Base-by-base conservation (phyloP, 2,329 filamentous ascomycete species). In the Colletotrichum australisinense region DNA sequence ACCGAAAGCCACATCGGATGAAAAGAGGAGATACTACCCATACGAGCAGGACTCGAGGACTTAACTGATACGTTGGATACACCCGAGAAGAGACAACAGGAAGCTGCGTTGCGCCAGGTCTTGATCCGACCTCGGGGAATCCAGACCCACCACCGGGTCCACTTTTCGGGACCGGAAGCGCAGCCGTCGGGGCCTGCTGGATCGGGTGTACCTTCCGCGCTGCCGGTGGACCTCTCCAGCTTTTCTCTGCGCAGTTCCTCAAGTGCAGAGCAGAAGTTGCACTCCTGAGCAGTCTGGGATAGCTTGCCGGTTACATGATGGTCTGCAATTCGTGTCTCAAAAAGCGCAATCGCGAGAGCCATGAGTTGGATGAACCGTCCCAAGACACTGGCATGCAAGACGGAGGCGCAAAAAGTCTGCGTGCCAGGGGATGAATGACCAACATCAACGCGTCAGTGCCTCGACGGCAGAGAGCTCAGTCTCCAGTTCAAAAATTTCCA, bases 361-460 rank as follows among this genome's bases (percentile, higher is more conserved):
- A 49, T n/a, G 6, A n/a, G 2, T n/a, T 19, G 16, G 42, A 9
- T n/a, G 19, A 49, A 49, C 19, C 6, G 19, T n/a, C 8, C 19
- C n/a, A 9, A 49, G 42, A n/a, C 42, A 49, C 42, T 49, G 19
- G 42, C 42, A n/a, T 6, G 42, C 42, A n/a, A 49, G 42, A 49
- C 19, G 42, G 19, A 49, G 42, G 42, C 42, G 42, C 42, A 49
- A n/a, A n/a, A 49, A n/a, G 19, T 46, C 19, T 49, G 19, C 42
- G 19, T 49, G 42, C 42, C 19, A 49, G 42, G 42, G 19, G 7
- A 9, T 46, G 42, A 49, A n/a, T 49, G 42, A 28, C 32, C 32
- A n/a, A 30, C 19, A 65, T 57, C 63, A 28, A 65, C 30, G 22
- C 63, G 63, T 65, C 63, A 56, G 12, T 19, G 5, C 46, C n/a